Base-by-base conservation (phyloP, 805 yeast genomes). In the Wickerhamomyces canadensis region DNA sequence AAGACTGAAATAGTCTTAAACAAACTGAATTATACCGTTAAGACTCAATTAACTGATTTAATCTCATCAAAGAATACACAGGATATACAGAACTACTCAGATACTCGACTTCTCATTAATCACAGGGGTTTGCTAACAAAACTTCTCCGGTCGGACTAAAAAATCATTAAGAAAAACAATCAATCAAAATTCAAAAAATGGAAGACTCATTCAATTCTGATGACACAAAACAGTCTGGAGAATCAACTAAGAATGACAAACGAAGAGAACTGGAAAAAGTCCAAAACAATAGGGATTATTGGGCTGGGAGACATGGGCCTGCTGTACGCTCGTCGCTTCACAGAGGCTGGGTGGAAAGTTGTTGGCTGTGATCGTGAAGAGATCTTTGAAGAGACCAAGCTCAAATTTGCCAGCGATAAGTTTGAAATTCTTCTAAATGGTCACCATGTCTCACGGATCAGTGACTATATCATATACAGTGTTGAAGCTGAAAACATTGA, bases 221-320 rank as follows among this genome's bases (percentile, higher is more conserved):
- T 21, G 27, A 25, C 15, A 25, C 27, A 11, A 25, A 25, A 25
- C 13, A 6, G 12, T 25, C 12, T 12, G 13, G 12, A 6, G 12
- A 25, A 13, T 25, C 15, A n/a, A 27, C 7, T 10, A 27, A 27
- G n/a, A 18, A 15, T 12, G 14, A 27, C 11, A 14, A 18, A 27
- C 12, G 32, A n/a, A 29, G 24, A 29, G 32, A 7, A 47, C 41
- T 67, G 71, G 74, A 66, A 70, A 39, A 39, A 40, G 12, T 45
- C 65, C 16, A 82, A 81, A 55, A 68, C 67, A 16, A 74, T 93
- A 32, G 98, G 98, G 2, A 84, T 93, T 45, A 89, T 93, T 42
- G 98, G 98, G 3, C 72, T 91, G 25, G 98, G 98, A 22, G 98
- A 91, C 58, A 93, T 93, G 98, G 98, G 98, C 7, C 64, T 76